Percentiles rank a stretch among this genome's conserved stretches.
phyloP scores from a whole-genome alignment of 78 protist genomes.

The Speleostelium caveatum region DNA sequence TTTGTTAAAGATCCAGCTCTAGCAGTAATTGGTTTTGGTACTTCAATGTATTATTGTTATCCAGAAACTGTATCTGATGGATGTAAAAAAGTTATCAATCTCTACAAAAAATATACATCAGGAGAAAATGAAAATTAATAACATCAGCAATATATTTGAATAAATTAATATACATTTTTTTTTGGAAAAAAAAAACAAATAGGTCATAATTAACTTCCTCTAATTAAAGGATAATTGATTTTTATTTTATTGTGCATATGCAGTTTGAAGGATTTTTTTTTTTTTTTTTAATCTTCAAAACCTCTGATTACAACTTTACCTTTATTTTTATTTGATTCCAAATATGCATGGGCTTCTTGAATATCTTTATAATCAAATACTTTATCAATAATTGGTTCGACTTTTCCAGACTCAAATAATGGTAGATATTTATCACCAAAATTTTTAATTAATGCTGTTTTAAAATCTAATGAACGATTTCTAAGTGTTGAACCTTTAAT shows the following conservation, averaged over 20 bases:
- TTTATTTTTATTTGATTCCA: constrained; percentile 62
- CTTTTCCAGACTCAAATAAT: constrained; percentile 40
- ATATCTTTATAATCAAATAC: constrained; percentile 52
- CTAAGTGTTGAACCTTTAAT: constrained; percentile 81
- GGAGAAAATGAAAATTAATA: too few relatives aligned
- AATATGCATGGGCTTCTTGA: constrained; percentile 58
- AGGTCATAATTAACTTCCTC: too few relatives aligned
- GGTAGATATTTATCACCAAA: constrained; percentile 5
- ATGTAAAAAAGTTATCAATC: constrained; percentile 1
- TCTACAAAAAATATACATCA: constrained; percentile 21
- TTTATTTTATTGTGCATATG: background rate
- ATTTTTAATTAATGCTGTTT: constrained; percentile 4
- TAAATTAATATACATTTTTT: background rate
- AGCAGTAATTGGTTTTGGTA: constrained; percentile 29
- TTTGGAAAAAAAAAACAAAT: background rate
- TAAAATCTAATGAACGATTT: constrained; percentile 55
- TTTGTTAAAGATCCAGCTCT: constrained; percentile 8
- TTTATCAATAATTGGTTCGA: constrained; percentile 57
- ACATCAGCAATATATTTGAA: background rate
- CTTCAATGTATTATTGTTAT: constrained; percentile 44
- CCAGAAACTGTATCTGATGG: constrained; percentile 12
- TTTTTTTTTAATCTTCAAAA: background rate
- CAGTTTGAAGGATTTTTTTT: too few relatives aligned
- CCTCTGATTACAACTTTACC: constrained; percentile 73
- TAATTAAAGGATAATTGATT: background rate